phyloP scores from a whole-genome alignment of 306 rosid species.

The Vicia faba region DNA sequence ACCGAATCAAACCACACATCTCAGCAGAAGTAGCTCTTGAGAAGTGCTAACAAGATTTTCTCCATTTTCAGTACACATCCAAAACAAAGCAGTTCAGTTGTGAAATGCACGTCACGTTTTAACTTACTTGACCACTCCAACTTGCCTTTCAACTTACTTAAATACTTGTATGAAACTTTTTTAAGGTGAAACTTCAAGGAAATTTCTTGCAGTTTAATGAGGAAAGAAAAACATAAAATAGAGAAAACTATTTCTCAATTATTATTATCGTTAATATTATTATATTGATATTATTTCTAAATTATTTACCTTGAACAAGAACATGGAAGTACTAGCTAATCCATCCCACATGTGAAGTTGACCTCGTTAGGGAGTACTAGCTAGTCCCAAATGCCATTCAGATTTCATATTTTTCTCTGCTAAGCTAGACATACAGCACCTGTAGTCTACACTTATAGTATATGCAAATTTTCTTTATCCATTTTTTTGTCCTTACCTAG shows the following conservation, averaged over 20 bases:
- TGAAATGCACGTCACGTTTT: no score
- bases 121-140: no score
- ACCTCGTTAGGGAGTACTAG: slow-evolving; percentile 24
- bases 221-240: slow-evolving; percentile 9
- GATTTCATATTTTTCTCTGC: slow-evolving; percentile 18
- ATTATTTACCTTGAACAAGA: slow-evolving; percentile 19
- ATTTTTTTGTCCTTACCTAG: slow-evolving; percentile 18
- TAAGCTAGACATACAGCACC: slow-evolving; percentile 2
- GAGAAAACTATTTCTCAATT: slow-evolving; percentile 31
- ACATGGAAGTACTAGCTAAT: slow-evolving; percentile 27
- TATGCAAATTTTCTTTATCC: background rate
- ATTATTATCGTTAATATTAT: background rate
- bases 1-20: background rate
- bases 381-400: slow-evolving; percentile 6
- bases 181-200: slow-evolving; percentile 39
- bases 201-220: slow-evolving; percentile 29
- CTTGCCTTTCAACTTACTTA: slow-evolving; percentile 15
- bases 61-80: background rate
- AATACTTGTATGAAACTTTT: background rate
- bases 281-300: background rate
- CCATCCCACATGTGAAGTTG: slow-evolving; percentile 37
- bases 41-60: slow-evolving; percentile 26
- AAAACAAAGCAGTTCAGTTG: background rate
- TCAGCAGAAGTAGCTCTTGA: background rate
- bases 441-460: background rate